Base-by-base conservation (phyloP, 163 green algal species). In the Trebouxiophyceae sp. region DNA sequence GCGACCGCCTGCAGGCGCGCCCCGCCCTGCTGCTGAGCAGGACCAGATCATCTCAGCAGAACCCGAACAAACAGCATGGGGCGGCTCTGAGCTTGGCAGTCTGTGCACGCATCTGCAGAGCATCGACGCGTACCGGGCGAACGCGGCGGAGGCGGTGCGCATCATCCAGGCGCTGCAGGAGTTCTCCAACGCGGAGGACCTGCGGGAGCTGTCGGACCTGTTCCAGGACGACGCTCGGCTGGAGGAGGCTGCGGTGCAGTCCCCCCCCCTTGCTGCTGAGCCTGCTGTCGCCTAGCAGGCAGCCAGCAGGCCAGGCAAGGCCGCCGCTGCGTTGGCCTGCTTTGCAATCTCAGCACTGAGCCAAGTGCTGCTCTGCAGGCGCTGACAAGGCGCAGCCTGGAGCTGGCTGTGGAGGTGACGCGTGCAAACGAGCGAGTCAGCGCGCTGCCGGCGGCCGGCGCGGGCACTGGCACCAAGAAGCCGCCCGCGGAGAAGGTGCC, bases 1-100 rank as follows among this genome's bases (percentile, higher is more conserved):
- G 86, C 3, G 80, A 91, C 62, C 69, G 86, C n/a, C 66, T 93
- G 63, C 81, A 92, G 81, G 85, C 82, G 55, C 22, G 63, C 22
- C 23, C 19, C 57, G 31, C 8, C 8, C 19, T 26, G 56, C 39
- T 59, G n/a, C n/a, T n/a, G n/a, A n/a, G n/a, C n/a, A n/a, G n/a
- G n/a, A n/a, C n/a, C n/a, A n/a, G n/a, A n/a, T n/a, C n/a, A n/a
- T n/a, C n/a, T n/a, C n/a, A n/a, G n/a, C n/a, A n/a, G n/a, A n/a
- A n/a, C n/a, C n/a, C n/a, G n/a, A n/a, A n/a, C n/a, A n/a, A n/a
- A n/a, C n/a, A n/a, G n/a, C n/a, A n/a, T n/a, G n/a, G n/a, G n/a
- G 26, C 4, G 4, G 4, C 5, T 56, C 23, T 33, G 26, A 16
- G 5, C 26, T 61, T 24, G 26, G 55, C 28, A 24, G 27, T 27